Evolutionary conservation across 2,329 filamentous ascomycete species (phyloP).

Genomic region (Calonectria leucothoes): DNA sequence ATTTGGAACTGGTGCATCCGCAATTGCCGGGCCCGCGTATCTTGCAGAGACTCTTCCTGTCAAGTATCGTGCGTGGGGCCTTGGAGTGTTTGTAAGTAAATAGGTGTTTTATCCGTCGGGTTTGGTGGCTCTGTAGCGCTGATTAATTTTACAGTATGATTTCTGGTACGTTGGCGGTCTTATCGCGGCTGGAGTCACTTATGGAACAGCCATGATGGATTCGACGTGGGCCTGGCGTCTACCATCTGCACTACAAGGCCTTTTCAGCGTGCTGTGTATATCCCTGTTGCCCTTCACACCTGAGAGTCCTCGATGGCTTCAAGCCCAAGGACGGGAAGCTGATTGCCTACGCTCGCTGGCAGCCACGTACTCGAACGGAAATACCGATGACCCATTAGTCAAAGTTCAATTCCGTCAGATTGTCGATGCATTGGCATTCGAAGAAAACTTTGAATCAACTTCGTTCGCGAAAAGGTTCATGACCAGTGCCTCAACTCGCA

Average conservation of each 20-base stretch:
- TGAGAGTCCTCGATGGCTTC: slow-evolving; percentile 61
- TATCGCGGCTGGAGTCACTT: slow-evolving; percentile 59
- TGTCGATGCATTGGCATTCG: slow-evolving; percentile 50
- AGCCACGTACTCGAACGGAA: slow-evolving; percentile 56
- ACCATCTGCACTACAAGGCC: slow-evolving; percentile 47
- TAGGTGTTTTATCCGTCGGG: background rate
- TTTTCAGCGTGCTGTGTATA: slow-evolving; percentile 44
- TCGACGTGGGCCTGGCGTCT: slow-evolving; percentile 51
- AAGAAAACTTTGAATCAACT: slow-evolving; percentile 60
- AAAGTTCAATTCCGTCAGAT: slow-evolving; percentile 46
- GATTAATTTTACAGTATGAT: slow-evolving; percentile 9
- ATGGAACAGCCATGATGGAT: slow-evolving; percentile 46
- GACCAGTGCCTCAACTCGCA: slow-evolving; percentile 59
- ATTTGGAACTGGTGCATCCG: slow-evolving; percentile 55
- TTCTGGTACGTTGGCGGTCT: slow-evolving; percentile 50
- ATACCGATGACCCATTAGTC: slow-evolving; percentile 46
- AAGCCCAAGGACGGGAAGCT: slow-evolving; percentile 51
- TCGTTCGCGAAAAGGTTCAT: slow-evolving; percentile 51
- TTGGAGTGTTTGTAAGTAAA: slow-evolving; percentile 28
- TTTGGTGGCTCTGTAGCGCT: background rate
- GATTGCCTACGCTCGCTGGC: slow-evolving; percentile 56
- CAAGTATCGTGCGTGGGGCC: slow-evolving; percentile 34
- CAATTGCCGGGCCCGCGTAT: slow-evolving; percentile 58
- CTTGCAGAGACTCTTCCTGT: slow-evolving; percentile 61
- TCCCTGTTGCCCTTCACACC: slow-evolving; percentile 47